Conservation (phyloP, 208 protist genomes). For the Lotmaria passim region DNA sequence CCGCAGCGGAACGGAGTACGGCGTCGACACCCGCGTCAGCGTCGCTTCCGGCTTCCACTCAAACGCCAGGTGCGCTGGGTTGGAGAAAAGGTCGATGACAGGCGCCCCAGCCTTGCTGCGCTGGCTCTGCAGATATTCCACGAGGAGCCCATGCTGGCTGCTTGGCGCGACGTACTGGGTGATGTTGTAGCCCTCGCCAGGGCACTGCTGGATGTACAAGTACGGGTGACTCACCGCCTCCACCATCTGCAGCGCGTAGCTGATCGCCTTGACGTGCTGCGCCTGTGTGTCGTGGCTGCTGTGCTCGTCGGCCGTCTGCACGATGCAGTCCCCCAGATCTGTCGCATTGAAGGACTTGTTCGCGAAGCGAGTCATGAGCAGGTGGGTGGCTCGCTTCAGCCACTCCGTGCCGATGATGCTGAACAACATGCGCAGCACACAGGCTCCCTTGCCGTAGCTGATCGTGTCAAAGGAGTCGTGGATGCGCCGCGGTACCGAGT, state of each 20-base stretch:
- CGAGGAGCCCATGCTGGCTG: slow-evolving; percentile 27
- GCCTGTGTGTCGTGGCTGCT: slow-evolving; percentile 20
- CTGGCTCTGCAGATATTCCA: slow-evolving; percentile 25
- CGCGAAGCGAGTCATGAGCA: slow-evolving; percentile 46
- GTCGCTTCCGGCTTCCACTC: slow-evolving; percentile 28
- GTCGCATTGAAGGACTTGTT: slow-evolving; percentile 31
- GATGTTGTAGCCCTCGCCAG: slow-evolving; percentile 36
- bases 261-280: slow-evolving; percentile 25
- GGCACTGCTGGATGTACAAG: slow-evolving; percentile 39
- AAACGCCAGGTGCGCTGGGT: slow-evolving; percentile 9
- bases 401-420: slow-evolving; percentile 38
- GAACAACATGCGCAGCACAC: slow-evolving; percentile 81
- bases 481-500: slow-evolving; percentile 43
- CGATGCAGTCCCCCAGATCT: slow-evolving; percentile 52
- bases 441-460: slow-evolving; percentile 83
- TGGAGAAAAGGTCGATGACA: slow-evolving; percentile 28
- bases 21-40: slow-evolving; percentile 15
- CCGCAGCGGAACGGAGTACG: slow-evolving; percentile 32
- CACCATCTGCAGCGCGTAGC: slow-evolving; percentile 32
- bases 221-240: slow-evolving; percentile 46
- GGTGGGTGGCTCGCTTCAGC: slow-evolving; percentile 38
- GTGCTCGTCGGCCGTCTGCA: slow-evolving; percentile 22
- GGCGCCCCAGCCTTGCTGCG: slow-evolving; percentile 3
- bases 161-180: slow-evolving; percentile 38
- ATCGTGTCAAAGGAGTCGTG: slow-evolving; percentile 60